These are phyloP conservation scores for Ceriops decandra DNA, from an alignment of 345 rosid genomes.

Conservation along the genomic window DNA sequence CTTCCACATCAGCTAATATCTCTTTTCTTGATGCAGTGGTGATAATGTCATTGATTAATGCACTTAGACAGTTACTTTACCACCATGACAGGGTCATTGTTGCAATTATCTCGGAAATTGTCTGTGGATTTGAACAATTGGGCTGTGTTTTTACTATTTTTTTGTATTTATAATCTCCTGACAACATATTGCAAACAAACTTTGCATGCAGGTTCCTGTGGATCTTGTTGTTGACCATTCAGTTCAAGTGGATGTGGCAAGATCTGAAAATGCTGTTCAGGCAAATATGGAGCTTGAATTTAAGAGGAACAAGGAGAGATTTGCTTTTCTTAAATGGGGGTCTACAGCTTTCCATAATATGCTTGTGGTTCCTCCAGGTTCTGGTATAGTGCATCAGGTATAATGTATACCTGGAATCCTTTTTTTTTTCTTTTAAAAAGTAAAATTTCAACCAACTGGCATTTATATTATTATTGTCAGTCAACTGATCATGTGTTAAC, in stretches of 20 bases:
- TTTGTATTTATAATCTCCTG: not conserved
- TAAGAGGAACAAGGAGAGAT: slow-evolving; percentile 91
- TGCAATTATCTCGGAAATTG: too few species aligned
- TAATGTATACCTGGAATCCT: slow-evolving; percentile 8
- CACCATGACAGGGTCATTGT: too few species aligned
- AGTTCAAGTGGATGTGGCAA: slow-evolving; percentile 94
- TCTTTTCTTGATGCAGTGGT: too few species aligned
- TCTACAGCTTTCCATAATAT: slow-evolving; percentile 83
- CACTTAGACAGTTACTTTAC: too few species aligned
- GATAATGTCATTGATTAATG: too few species aligned
- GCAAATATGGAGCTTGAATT: slow-evolving; percentile 98
- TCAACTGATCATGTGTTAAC: not conserved
- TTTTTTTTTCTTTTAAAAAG: too few species aligned
- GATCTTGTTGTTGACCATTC: slow-evolving; percentile 98
- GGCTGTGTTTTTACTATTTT: not conserved
- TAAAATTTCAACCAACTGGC: not conserved
- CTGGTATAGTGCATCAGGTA: slow-evolving; percentile 99
- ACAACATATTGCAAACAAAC: not conserved
- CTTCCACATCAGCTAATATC: too few species aligned
- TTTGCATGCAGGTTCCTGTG: slow-evolving; percentile 70
- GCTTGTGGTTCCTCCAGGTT: slow-evolving; percentile 99
- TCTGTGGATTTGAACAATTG: not conserved
- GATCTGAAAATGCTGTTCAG: slow-evolving; percentile 94
- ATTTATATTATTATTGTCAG: not conserved
- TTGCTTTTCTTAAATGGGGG: slow-evolving; percentile 98